These are phyloP conservation scores for Effrenium voratum DNA, from an alignment of 73 alveolate species.

Conservation along the genomic window DNA sequence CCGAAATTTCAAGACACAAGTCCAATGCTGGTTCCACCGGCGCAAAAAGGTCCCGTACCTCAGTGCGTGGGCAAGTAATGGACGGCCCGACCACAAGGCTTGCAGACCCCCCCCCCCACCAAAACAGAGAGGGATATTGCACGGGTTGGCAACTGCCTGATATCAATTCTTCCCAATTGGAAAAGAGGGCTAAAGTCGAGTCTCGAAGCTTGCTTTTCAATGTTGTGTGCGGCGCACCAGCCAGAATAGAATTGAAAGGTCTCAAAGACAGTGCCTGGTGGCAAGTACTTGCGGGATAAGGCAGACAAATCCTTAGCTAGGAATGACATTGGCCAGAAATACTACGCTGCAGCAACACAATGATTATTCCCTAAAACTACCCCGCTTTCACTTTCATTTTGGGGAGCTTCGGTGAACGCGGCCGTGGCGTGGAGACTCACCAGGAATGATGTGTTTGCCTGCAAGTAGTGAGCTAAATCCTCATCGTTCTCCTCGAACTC, in stretches of 20 bases:
- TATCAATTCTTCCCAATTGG: too few species aligned
- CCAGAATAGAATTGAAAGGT: neutral
- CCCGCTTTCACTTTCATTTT: too few species aligned
- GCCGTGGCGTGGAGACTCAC: conserved; percentile 20
- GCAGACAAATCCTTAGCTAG: neutral
- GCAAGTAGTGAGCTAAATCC: neutral
- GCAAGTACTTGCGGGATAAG: neutral
- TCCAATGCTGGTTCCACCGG: neutral
- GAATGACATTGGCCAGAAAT: neutral
- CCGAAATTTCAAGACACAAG: neutral
- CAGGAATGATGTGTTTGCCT: conserved; percentile 2
- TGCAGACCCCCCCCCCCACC: too few species aligned
- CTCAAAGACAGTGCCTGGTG: neutral
- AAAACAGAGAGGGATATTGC: too few species aligned
- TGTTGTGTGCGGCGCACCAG: neutral
- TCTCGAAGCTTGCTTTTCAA: neutral
- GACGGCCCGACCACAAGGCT: too few species aligned
- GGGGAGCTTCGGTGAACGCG: conserved; percentile 19
- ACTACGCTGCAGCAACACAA: neutral
- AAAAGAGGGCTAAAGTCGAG: too few species aligned
- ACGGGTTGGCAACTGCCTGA: too few species aligned
- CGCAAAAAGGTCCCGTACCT: neutral
- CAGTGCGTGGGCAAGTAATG: too few species aligned
- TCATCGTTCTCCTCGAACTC: conserved; percentile 15
- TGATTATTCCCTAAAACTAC: too few species aligned